Conservation (phyloP, 371 early-diverging fungal species). For the Mycotypha africana region DNA sequence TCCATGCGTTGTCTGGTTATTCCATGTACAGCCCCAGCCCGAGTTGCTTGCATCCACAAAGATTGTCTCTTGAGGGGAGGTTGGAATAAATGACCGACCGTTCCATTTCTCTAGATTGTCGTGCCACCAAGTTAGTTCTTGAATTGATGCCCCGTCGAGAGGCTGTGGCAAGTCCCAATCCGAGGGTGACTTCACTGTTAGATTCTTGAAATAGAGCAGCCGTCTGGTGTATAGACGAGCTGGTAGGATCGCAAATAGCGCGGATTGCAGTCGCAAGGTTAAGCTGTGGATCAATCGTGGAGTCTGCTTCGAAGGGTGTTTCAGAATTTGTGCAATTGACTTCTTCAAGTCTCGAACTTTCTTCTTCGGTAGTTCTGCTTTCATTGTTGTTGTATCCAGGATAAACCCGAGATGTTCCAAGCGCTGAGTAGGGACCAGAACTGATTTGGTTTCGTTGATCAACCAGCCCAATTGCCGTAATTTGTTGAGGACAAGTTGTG, state of each 20-base stretch:
- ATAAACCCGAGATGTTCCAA: constrained; percentile 14
- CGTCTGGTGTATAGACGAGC: too few relatives aligned
- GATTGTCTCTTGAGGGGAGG: too few relatives aligned
- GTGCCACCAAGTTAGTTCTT: too few relatives aligned
- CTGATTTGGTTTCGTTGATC: constrained; percentile 7
- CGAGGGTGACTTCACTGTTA: not conserved
- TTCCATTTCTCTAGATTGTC: too few relatives aligned
- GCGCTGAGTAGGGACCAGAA: constrained; percentile 3
- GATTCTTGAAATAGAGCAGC: constrained; percentile 6
- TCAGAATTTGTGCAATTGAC: constrained; percentile 4
- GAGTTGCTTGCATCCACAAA: too few relatives aligned
- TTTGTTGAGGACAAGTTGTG: not conserved
- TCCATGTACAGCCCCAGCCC: too few relatives aligned
- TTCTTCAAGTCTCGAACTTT: constrained; percentile 20
- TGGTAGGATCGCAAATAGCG: too few relatives aligned
- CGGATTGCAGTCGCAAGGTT: constrained; percentile 10
- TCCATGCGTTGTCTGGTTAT: too few relatives aligned
- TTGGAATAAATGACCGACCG: too few relatives aligned
- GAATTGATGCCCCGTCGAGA: not conserved
- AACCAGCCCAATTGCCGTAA: constrained; percentile 4
- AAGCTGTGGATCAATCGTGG: constrained; percentile 9
- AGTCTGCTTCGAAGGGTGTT: not conserved
- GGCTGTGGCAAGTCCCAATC: not conserved
- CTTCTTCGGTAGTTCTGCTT: not conserved
- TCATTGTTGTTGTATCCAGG: constrained; percentile 1